Conservation (phyloP, 345 rosid genomes). For the Bruguiera parviflora region DNA sequence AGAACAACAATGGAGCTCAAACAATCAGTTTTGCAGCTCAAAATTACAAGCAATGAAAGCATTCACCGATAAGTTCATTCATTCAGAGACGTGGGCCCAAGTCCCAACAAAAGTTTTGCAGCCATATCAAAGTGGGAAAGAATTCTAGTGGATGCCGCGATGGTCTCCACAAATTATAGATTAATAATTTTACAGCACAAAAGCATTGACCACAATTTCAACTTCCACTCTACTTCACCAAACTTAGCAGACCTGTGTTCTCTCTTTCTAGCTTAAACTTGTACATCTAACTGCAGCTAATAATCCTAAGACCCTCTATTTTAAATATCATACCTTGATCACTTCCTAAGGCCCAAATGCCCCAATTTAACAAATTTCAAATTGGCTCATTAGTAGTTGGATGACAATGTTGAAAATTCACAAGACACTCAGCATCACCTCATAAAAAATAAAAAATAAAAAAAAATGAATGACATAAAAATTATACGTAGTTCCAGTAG, state of each 20-base stretch:
- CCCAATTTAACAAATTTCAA: not conserved
- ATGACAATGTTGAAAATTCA: not conserved
- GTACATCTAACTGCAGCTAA: not conserved
- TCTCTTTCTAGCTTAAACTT: too few species aligned
- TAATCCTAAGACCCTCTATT: not conserved
- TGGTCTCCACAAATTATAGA: not conserved
- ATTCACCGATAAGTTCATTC: too few species aligned
- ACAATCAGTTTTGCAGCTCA: too few species aligned
- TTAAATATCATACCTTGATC: not conserved
- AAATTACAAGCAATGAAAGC: too few species aligned
- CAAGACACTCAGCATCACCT: not conserved
- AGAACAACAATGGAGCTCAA: too few species aligned
- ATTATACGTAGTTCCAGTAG: not conserved
- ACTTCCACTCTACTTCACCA: not conserved
- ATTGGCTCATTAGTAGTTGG: not conserved
- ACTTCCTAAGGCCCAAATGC: not conserved
- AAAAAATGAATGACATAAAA: not conserved
- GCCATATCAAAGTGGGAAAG: not conserved
- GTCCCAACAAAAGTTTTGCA: too few species aligned
- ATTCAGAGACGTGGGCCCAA: too few species aligned
- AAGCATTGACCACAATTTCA: not conserved
- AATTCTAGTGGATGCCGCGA: not conserved
- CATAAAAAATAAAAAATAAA: not conserved
- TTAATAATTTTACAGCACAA: not conserved
- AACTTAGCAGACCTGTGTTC: not conserved